These are phyloP conservation scores for Ustilago cynodontis DNA, from an alignment of 1,284 basidiomycete genomes.

Conservation along the genomic window DNA sequence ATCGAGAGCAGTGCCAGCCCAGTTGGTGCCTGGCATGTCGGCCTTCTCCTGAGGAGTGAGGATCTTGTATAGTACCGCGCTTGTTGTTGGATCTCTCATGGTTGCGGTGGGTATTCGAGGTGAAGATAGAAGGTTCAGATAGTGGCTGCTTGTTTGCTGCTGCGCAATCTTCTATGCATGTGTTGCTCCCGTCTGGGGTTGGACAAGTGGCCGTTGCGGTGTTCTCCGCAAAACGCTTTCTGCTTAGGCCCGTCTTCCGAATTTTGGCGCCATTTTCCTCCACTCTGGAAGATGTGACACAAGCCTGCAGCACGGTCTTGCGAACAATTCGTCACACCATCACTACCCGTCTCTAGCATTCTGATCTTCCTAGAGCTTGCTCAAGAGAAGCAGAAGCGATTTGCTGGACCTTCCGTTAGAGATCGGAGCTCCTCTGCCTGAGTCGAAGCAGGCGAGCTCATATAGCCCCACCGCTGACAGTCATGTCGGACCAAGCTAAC, in stretches of 20 bases:
- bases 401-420: too few relatives aligned
- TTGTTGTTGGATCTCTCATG: slow-evolving; percentile 52
- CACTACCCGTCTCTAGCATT: not conserved
- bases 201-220: slow-evolving; percentile 7
- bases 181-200: not conserved
- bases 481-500: slow-evolving; percentile 17
- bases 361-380: not conserved
- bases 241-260: slow-evolving; percentile 18
- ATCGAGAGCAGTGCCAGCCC: slow-evolving; percentile 60
- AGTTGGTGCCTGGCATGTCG: slow-evolving; percentile 37
- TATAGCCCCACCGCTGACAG: not conserved
- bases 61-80: slow-evolving; percentile 64
- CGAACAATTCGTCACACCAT: not conserved
- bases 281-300: slow-evolving; percentile 23
- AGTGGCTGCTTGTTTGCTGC: slow-evolving; percentile 14
- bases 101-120: not conserved
- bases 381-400: too few relatives aligned
- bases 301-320: slow-evolving; percentile 10
- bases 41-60: slow-evolving; percentile 55
- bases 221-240: slow-evolving; percentile 11
- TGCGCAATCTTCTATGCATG: not conserved
- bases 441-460: not conserved
- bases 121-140: not conserved
- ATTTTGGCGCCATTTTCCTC: slow-evolving; percentile 17
- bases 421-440: not conserved